A percentile compares a stretch with the other conserved stretches of the same genome.
Evolutionary conservation across 345 rosid genomes (phyloP).

Genomic region (Anacardium occidentale): DNA sequence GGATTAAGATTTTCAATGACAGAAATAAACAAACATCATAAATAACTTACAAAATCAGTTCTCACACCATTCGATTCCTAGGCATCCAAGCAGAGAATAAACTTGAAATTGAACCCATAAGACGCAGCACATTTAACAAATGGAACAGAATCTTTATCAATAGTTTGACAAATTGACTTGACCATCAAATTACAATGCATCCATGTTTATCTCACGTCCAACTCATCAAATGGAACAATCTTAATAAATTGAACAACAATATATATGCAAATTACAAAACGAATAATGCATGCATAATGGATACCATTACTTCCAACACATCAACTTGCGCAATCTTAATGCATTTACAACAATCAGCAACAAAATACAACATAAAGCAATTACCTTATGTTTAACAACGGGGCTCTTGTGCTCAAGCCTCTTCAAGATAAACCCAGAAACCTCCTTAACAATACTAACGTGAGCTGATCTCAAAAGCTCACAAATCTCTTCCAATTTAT

Average conservation of each 20-base stretch:
- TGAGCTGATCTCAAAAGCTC: slow-evolving; percentile 89
- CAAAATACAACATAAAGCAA: background rate
- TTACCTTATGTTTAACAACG: slow-evolving; percentile 91
- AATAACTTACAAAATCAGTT: background rate
- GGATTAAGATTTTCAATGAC: background rate
- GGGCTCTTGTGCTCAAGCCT: slow-evolving; percentile 94
- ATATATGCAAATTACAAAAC: background rate
- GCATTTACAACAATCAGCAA: slow-evolving; percentile 4
- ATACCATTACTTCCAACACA: background rate
- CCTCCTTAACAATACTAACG: slow-evolving; percentile 80
- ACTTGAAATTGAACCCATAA: background rate
- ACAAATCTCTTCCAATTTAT: slow-evolving; percentile 90
- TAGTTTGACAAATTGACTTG: too few relatives aligned
- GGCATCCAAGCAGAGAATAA: background rate
- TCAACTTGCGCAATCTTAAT: background rate
- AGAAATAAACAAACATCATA: background rate
- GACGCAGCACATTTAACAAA: background rate
- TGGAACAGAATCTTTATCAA: background rate
- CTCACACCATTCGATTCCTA: background rate
- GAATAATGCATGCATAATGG: background rate
- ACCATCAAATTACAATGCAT: background rate
- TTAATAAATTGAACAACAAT: slow-evolving; percentile 4
- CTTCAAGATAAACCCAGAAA: slow-evolving; percentile 76
- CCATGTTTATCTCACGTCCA: background rate
- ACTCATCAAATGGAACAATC: background rate